Evolutionary conservation across 2,329 filamentous ascomycete species (phyloP), one percentile per base, ranked within the genome.

Genomic region (Hymenoscyphus occultus): DNA sequence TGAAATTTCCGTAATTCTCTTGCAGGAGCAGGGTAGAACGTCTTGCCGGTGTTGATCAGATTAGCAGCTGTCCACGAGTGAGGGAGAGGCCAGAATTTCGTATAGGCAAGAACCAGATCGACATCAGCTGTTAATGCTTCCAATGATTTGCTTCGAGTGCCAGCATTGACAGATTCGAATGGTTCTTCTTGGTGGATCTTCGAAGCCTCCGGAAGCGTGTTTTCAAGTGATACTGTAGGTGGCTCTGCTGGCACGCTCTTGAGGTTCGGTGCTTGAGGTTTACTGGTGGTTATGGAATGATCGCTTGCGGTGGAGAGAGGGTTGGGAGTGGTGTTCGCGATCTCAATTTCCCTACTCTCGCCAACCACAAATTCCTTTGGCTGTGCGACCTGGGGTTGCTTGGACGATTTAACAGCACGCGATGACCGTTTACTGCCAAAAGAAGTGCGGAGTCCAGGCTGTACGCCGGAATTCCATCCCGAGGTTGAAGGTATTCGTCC

Each of bases 391-490:
- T 40, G 14, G 7, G 60, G 32, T 56, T 22, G 42, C 7, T 54
- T 54, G 16, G 42, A 28, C 12, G 48, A 19, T 45, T 62, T 67
- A 51, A 13, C 42, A 39, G n/a, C 19, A 45, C n/a, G 28, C 40
- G 60, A 40, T 31, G 5, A 22, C 35, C 54, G 59, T 59, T 69
- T 73, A 54, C 51, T 65, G 12, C 76, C 74, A 61, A 81, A 76
- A 0, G 77, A 77, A 16, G 78, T 82, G 48, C 80, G 74, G 57
- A 81, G 75, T 9, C 76, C 74, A 56, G 73, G 74, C 59, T 78
- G 78, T 31, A 76, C 77, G 22, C 76, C 77, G 64, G 78, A 75
- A 60, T 82, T 82, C 80, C 80, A 82, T 63, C 76, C 79, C n/a
- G 76, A 51, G n/a, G 45, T 12, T 51, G 45, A 7, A 51, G 19